Percentiles rank a stretch among this genome's conserved stretches.
phyloP scores from a whole-genome alignment of 176 grass and related monocot genomes.

The Ensete ventricosum region DNA sequence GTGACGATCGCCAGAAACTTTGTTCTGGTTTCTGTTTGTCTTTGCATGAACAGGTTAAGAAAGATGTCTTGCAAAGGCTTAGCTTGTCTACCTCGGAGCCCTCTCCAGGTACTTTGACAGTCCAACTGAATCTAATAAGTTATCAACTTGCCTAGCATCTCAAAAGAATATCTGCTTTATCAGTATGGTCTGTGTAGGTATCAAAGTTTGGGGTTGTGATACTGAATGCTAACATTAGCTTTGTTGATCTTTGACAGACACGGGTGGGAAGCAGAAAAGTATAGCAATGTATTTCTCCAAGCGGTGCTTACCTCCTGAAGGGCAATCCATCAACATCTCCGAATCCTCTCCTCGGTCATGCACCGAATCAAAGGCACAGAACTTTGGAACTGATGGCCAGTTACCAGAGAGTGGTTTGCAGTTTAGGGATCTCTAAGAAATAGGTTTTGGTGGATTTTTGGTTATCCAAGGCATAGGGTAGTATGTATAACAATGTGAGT shows the following conservation, averaged over 20 bases:
- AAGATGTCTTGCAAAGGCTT: slow-evolving; percentile 66
- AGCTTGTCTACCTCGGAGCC: slow-evolving; percentile 37
- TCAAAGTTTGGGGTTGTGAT: too few relatives aligned
- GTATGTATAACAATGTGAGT: too few relatives aligned
- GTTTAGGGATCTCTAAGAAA: too few relatives aligned
- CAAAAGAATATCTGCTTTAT: background rate
- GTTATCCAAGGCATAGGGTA: too few relatives aligned
- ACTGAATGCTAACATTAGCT: background rate
- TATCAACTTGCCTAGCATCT: background rate
- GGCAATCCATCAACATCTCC: background rate
- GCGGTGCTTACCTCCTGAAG: slow-evolving; percentile 76
- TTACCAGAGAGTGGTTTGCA: too few relatives aligned
- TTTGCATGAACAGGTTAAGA: slow-evolving; percentile 61
- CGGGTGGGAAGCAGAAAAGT: slow-evolving; percentile 18
- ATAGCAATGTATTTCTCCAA: slow-evolving; percentile 85
- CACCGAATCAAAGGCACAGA: too few relatives aligned
- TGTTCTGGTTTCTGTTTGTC: slow-evolving; percentile 10
- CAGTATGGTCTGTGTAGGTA: background rate
- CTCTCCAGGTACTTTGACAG: slow-evolving; percentile 25
- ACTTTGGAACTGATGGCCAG: too few relatives aligned
- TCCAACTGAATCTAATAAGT: background rate
- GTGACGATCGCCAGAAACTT: background rate
- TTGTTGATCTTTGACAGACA: slow-evolving; percentile 35
- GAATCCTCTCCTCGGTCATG: too few relatives aligned
- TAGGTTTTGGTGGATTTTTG: too few relatives aligned